phyloP scores from a whole-genome alignment of 2,329 filamentous ascomycete species.

The Fusarium sp. region DNA sequence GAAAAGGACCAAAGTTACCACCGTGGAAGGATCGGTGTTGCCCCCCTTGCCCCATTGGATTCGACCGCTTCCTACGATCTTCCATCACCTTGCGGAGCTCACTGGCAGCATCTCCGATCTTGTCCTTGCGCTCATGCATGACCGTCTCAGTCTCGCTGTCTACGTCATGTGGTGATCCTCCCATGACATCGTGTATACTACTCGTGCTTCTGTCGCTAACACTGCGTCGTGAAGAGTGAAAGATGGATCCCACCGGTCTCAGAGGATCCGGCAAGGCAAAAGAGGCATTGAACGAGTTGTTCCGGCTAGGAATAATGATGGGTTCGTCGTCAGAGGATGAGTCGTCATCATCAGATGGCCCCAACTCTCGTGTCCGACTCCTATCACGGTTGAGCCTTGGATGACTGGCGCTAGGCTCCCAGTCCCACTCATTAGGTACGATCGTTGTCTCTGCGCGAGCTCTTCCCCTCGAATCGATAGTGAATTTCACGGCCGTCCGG shows the following conservation, averaged over 20 bases:
- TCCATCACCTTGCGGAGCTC: constrained; percentile 70
- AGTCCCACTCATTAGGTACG: constrained; percentile 50
- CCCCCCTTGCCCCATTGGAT: constrained; percentile 47
- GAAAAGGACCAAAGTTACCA: constrained; percentile 48
- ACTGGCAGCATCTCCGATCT: constrained; percentile 67
- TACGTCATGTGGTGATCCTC: constrained; percentile 52
- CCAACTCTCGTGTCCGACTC: constrained; percentile 52
- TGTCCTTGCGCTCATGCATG: constrained; percentile 57
- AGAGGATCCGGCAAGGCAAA: constrained; percentile 67
- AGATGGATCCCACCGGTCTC: constrained; percentile 61
- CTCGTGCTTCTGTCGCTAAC: constrained; percentile 62
- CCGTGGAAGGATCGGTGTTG: constrained; percentile 49
- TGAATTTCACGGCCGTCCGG: constrained; percentile 70
- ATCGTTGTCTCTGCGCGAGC: constrained; percentile 66
- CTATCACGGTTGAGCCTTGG: constrained; percentile 47
- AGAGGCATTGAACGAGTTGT: constrained; percentile 62
- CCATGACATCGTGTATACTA: constrained; percentile 52
- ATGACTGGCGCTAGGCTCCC: constrained; percentile 42
- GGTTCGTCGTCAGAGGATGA: constrained; percentile 73
- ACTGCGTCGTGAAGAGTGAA: constrained; percentile 60
- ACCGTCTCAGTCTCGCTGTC: constrained; percentile 72
- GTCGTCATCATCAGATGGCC: constrained; percentile 63
- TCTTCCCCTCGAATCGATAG: constrained; percentile 70
- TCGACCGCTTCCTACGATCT: constrained; percentile 58
- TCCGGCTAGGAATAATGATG: constrained; percentile 72